Base-by-base conservation (phyloP, 371 early-diverging fungal species). In the Thermomucor indicae-seudaticae region DNA sequence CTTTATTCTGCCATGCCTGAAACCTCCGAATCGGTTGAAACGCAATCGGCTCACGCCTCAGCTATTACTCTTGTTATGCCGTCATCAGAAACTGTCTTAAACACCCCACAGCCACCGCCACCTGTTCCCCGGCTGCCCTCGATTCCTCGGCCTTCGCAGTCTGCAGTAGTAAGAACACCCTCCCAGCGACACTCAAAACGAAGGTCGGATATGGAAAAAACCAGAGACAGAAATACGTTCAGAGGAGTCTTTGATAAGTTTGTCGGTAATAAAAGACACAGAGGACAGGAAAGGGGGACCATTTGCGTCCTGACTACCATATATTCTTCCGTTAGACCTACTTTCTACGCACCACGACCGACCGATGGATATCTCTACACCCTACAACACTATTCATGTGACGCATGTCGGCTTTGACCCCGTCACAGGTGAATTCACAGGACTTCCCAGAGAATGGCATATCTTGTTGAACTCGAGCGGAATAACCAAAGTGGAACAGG, bases 381-480 rank as follows among this genome's bases (percentile, higher is more conserved):
- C 97, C 11, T 97, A 91, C 68, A 96, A 97, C 62, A 93, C 95
- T 10, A 85, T 92, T 24, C 97, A 97, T 68, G 75, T 96, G 49
- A 94, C 95, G 5, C 98, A 94, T 65, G 93, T 93, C 39, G 95
- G 95, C 6, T 92, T 88, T 67, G 86, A 92, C 67, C 70, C 85
- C 28, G 80, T 90, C 37, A 91, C 95, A 24, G 92, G 92, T 54
- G 91, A 90, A 64, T 93, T 92, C 55, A 90, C 91, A 29, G 97
- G 98, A 14, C 65, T 97, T 49, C 97, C 98, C 28, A 83, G 85
- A 47, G 93, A 92, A 64, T 97, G 98, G 98, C 88, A 92, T 45
- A 67, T 79, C 31, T 68, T 97, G 55, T 76, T 97, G 23, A 78
- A 84, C 49, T 86, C 91, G 52, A 89, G 95, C 27, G 96, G 97